Evolutionary conservation across 371 early-diverging fungal species (phyloP).

Genomic region (Syncephalastrum sp.): DNA sequence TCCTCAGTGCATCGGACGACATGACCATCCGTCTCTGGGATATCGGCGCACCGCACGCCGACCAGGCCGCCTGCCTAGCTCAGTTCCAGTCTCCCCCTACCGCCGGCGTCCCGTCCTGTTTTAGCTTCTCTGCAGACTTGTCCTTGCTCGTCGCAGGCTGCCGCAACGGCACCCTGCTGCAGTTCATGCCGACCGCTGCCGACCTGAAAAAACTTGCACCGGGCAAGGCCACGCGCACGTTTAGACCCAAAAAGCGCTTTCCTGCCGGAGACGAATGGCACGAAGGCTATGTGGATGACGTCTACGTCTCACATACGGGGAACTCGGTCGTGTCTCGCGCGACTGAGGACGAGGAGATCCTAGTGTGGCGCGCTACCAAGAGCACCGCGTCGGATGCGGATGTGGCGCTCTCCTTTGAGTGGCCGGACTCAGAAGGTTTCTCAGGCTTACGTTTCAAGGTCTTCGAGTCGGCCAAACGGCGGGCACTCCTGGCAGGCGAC

Average conservation of each 20-base stretch:
- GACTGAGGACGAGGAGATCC: constrained; percentile 36
- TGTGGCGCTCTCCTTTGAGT: constrained; percentile 31
- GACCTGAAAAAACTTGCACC: background rate
- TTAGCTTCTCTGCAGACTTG: constrained; percentile 27
- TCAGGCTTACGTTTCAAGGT: constrained; percentile 38
- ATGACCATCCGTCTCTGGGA: constrained; percentile 60
- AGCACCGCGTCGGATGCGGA: constrained; percentile 38
- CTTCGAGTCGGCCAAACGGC: constrained; percentile 27
- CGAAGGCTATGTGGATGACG: constrained; percentile 57
- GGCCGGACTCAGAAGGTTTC: constrained; percentile 35
- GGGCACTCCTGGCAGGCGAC: constrained; percentile 40
- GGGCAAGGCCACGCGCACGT: background rate
- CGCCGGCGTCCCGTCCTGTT: constrained; percentile 23
- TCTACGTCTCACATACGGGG: constrained; percentile 18
- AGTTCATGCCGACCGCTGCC: constrained; percentile 13
- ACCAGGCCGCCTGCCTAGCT: constrained; percentile 34
- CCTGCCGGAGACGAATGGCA: constrained; percentile 62
- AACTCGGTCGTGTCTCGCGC: constrained; percentile 34
- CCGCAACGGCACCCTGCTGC: constrained; percentile 28
- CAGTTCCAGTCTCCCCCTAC: constrained; percentile 28
- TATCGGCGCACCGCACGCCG: constrained; percentile 44
- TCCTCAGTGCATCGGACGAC: constrained; percentile 56
- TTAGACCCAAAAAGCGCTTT: constrained; percentile 26
- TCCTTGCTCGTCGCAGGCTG: constrained; percentile 32
- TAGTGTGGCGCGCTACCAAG: constrained; percentile 36